Conservation (phyloP, 2,329 filamentous ascomycete genomes). For the Apiospora phragmitis region DNA sequence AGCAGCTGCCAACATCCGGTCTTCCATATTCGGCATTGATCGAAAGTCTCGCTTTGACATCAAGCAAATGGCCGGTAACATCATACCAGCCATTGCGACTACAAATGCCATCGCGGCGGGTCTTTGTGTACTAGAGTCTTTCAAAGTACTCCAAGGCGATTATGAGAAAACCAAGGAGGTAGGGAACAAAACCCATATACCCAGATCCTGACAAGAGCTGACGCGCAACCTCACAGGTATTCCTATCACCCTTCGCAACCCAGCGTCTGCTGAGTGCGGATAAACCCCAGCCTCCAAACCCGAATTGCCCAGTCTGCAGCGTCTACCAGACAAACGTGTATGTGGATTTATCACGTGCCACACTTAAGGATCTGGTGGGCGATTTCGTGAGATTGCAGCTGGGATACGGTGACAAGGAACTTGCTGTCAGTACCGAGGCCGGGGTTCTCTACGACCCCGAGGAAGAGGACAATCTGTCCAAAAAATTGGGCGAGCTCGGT, state of each 20-base stretch:
- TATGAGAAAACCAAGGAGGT: slow-evolving; percentile 75
- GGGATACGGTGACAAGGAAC: slow-evolving; percentile 75
- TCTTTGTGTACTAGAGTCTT: slow-evolving; percentile 87
- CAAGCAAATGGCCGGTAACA: slow-evolving; percentile 99
- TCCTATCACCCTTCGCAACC: slow-evolving; percentile 69
- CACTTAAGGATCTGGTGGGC: slow-evolving; percentile 77
- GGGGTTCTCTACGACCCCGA: slow-evolving; percentile 89
- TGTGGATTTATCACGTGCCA: slow-evolving; percentile 71
- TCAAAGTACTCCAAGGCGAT: slow-evolving; percentile 81
- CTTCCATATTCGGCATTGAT: slow-evolving; percentile 86
- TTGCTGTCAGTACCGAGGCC: slow-evolving; percentile 73
- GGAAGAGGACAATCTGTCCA: slow-evolving; percentile 79
- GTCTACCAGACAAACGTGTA: slow-evolving; percentile 67
- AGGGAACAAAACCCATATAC: slow-evolving; percentile 12
- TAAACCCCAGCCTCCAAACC: slow-evolving; percentile 65
- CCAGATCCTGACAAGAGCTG: neutral
- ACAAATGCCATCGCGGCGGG: slow-evolving; percentile 96
- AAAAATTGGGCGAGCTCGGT: slow-evolving; percentile 77
- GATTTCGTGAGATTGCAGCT: slow-evolving; percentile 69
- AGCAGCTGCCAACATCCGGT: slow-evolving; percentile 85
- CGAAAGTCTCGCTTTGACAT: slow-evolving; percentile 90
- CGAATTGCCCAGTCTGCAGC: slow-evolving; percentile 80
- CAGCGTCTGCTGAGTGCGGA: slow-evolving; percentile 62
- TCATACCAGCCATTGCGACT: slow-evolving; percentile 96
- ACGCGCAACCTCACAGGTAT: slow-evolving; percentile 54